Evolutionary conservation across 768 basidiomycete species (phyloP), one percentile per base, ranked within the genome.

Genomic region (Polyporus arcularius): DNA sequence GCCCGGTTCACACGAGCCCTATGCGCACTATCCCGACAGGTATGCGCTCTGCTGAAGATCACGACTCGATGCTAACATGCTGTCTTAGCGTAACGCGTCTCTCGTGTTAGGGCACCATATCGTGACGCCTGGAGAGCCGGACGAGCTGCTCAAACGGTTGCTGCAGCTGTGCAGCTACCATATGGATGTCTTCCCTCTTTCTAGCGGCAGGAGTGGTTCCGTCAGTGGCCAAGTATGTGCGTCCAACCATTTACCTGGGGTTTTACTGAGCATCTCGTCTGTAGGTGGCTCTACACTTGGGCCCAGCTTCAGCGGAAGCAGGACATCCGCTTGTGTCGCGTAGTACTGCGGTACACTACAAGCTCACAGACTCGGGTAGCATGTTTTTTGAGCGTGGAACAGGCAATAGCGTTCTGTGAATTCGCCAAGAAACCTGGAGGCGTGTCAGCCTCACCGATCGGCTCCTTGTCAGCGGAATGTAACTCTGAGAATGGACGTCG

Each of bases 361-460:
- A 85, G 49, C 73, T 93, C 61, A 84, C 85, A 14, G 92, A 92
- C 62, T 72, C 75, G 8, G 81, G 86, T 3, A 82, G 84, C 2
- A 73, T 83, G 0, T 92, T 87, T 75, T 93, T 94, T 67, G 82
- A 87, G 58, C 82, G 85, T 61, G 91, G 91, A 4, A 92, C 85
- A 14, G 83, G 85, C 14, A 79, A 78, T 35, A 86, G 82, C 1
- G 84, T 92, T 4, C 72, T 92, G 43, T 90, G 28, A 30, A 30
- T 9, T 6, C 10, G 8, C 4, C 43, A 45, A 45, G 43, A n/a
- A 15, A 16, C 9, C 3, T 16, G 16, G 16, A 45, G 14, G 15
- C 43, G 21, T 45, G 43, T 45, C 43, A 45, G 43, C 32, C 32
- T 35, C 32, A 4, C 35, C 11, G 35, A 26, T 26, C 21, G 21